A percentile compares a stretch with the other conserved stretches of the same genome.
Evolutionary conservation across 2,329 filamentous ascomycete genomes (phyloP).

Genomic region (Ophiostoma triangulosporum): DNA sequence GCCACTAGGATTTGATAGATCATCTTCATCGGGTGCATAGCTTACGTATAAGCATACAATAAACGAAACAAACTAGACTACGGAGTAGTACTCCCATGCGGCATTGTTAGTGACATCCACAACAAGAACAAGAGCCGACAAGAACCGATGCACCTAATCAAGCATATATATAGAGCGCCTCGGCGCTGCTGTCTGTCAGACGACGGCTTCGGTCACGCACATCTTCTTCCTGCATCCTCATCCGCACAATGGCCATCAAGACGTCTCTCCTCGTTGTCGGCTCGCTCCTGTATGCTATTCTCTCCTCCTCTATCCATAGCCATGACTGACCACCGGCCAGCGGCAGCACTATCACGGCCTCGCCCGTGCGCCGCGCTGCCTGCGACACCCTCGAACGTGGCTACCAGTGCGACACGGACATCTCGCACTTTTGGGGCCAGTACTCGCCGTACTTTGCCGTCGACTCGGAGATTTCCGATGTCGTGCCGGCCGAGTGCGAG

Average conservation of each 20-base stretch:
- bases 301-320: not conserved
- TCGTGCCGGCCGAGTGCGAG: conserved; percentile 50
- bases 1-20: not conserved
- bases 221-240: not conserved
- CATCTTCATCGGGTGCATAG: not conserved
- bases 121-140: too few relatives aligned
- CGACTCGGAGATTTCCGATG: conserved; percentile 30
- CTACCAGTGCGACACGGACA: conserved; percentile 47
- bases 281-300: not conserved
- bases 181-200: not conserved
- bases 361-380: not conserved
- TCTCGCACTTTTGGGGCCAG: conserved; percentile 67
- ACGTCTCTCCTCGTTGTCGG: not conserved
- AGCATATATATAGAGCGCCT: not conserved
- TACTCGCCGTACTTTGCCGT: conserved; percentile 78
- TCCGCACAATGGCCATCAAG: not conserved
- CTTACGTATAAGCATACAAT: too few relatives aligned
- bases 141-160: too few relatives aligned
- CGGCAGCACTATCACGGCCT: not conserved
- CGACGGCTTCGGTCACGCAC: not conserved
- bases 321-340: not conserved
- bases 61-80: too few relatives aligned
- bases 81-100: too few relatives aligned
- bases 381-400: conserved; percentile 43
- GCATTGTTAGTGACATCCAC: too few relatives aligned